Percentiles rank a stretch among this genome's conserved stretches.
Conservation (phyloP, 2,329 filamentous ascomycete genomes). For the Hypomyces perniciosus region DNA sequence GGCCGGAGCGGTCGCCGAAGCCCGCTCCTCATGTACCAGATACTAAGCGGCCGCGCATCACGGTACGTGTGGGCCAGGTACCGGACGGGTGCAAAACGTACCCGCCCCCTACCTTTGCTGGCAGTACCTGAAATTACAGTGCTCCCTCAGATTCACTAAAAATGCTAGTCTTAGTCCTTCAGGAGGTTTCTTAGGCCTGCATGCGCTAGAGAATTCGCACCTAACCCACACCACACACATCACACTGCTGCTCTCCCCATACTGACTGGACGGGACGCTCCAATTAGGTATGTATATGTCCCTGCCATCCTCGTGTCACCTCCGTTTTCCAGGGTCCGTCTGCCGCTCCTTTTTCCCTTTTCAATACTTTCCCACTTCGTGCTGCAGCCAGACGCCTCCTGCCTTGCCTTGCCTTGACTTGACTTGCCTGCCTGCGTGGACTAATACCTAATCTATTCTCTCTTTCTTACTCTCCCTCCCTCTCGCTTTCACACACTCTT, state of each 20-base stretch:
- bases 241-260: no score
- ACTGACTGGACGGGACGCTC: no score
- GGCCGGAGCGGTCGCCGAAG: no score
- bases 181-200: constrained; percentile 9
- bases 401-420: constrained; percentile 7
- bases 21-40: no score
- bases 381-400: constrained; percentile 11
- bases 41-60: no score
- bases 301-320: constrained; percentile 16
- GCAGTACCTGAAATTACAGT: constrained; percentile 9
- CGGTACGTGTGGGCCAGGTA: no score
- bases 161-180: constrained; percentile 12
- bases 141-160: constrained; percentile 8
- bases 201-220: constrained; percentile 10
- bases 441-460: constrained; percentile 8
- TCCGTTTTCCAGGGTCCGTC: constrained; percentile 12
- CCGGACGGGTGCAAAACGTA: no score
- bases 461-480: constrained; percentile 7
- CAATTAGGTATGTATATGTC: not conserved
- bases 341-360: constrained; percentile 11
- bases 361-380: constrained; percentile 7
- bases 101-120: not conserved
- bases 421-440: constrained; percentile 7
- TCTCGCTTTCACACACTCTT: constrained; percentile 11
- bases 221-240: not conserved